Base-by-base conservation (phyloP, 2,329 filamentous ascomycete species). In the Fusarium nurragi region DNA sequence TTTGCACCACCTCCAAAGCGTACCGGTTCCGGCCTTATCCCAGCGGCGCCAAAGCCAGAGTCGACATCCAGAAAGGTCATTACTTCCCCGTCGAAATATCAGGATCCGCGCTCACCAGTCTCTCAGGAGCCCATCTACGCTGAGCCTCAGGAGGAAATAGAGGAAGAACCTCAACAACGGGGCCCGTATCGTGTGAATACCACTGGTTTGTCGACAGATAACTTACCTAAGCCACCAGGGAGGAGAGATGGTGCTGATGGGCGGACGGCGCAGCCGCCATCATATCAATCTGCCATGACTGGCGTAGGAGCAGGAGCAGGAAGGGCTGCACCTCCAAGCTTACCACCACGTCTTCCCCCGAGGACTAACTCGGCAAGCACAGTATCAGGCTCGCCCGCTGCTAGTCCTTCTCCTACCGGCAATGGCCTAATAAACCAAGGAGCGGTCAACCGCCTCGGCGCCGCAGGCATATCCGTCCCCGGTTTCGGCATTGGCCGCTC, bases 1-100 rank as follows among this genome's bases (percentile, higher is more conserved):
- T 97, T 97, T 74, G 92, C 86, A 3, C 92, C 93, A 22, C 93
- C 93, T 23, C 93, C 93, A 1, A 94, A 87, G 70, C 90, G 78
- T 34, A 75, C 75, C 25, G 71, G 72, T 57, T 65, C 76, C 39
- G 84, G 77, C 76, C 73, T 70, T 39, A 65, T 60, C 14, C 68
- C 71, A 4, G 56, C 71, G 4, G 55, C 67, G 18, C 73, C 74
- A 19, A 70, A 73, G 14, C 68, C 71, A 11, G 55, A 71, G 6
- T 22, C 72, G 11, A 56, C 68, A 3, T 44, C 68, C 28, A 71
- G 75, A 49, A 70, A 69, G 44, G 76, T 72, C 51, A 53, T 71
- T 58, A 50, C 73, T 23, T 62, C 74, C 26, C 75, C 76, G 16
- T 77, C 75, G 4, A 77, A 73, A 39, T 77, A 77, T 26, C 68